Evolutionary conservation across 805 yeast species (phyloP).

Genomic region (Aciculoconidium aculeatum): DNA sequence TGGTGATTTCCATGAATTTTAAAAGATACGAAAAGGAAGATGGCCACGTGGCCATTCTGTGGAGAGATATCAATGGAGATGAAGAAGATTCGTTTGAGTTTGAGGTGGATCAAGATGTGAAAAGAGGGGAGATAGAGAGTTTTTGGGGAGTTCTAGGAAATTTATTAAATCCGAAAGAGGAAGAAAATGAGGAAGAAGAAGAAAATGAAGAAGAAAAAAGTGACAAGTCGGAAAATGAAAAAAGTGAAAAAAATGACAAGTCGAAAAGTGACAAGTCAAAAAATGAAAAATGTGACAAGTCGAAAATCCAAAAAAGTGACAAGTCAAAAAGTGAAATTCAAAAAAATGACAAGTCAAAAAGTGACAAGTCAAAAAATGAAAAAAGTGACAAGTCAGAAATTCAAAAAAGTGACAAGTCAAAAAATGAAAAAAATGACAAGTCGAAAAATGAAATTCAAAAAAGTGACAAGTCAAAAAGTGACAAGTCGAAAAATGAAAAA

Average conservation of each 20-base stretch:
- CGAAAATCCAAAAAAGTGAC: not conserved
- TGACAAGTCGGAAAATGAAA: conserved; percentile 7
- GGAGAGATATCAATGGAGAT: conserved; percentile 87
- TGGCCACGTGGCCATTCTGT: conserved; percentile 56
- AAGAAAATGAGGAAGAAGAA: conserved; percentile 18
- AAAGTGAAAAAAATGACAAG: not conserved
- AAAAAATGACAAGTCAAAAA: too few relatives aligned
- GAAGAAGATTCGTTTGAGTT: conserved; percentile 80
- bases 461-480: too few relatives aligned
- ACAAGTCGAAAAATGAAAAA: too few relatives aligned
- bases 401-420: too few relatives aligned
- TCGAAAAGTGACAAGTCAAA: not conserved
- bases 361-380: too few relatives aligned
- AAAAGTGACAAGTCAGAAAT: too few relatives aligned
- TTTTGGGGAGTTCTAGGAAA: too few relatives aligned
- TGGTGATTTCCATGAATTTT: conserved; percentile 56
- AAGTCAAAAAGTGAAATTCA: not conserved
- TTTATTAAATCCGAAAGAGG: too few relatives aligned
- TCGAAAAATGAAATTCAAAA: too few relatives aligned
- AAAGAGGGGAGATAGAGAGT: conserved; percentile 18
- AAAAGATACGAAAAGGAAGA: conserved; percentile 46
- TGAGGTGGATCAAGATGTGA: conserved; percentile 57
- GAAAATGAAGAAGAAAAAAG: conserved; percentile 31
- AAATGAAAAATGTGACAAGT: not conserved
- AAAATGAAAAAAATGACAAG: too few relatives aligned